phyloP scores from a whole-genome alignment of 306 rosid genomes.

The Pyrus betulifolia region DNA sequence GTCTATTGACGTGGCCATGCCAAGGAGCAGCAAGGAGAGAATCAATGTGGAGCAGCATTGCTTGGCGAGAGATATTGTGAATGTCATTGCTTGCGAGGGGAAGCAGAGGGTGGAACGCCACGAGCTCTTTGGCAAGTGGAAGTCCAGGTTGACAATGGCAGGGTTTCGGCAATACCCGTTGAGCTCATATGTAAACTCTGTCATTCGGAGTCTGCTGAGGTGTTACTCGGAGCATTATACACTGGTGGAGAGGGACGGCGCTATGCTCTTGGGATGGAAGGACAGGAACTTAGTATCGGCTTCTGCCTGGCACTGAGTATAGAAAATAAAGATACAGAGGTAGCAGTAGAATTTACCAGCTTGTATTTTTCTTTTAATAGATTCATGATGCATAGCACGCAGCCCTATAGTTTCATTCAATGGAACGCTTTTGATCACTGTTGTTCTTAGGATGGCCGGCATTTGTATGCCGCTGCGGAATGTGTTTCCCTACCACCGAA shows the following conservation, averaged over 20 bases:
- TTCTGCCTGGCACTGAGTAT: constrained; percentile 75
- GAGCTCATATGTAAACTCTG: constrained; percentile 81
- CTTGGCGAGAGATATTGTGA: constrained; percentile 78
- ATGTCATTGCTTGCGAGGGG: constrained; percentile 87
- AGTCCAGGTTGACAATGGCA: constrained; percentile 85
- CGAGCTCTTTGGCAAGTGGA: constrained; percentile 94
- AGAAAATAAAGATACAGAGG: constrained; percentile 12
- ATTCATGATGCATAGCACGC: background rate
- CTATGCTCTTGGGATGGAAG: constrained; percentile 90
- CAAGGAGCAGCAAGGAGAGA: constrained; percentile 65
- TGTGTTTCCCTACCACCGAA: background rate
- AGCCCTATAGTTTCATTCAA: background rate
- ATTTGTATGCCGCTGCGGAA: background rate
- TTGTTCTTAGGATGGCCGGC: background rate
- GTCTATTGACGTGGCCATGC: constrained; percentile 71
- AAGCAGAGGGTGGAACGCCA: constrained; percentile 82
- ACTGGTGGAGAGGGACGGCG: constrained; percentile 75
- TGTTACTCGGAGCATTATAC: constrained; percentile 78
- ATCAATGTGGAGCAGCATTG: constrained; percentile 89
- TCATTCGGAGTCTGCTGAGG: constrained; percentile 53
- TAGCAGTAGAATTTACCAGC: constrained; percentile 12
- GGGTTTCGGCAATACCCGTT: constrained; percentile 69
- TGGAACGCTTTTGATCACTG: background rate
- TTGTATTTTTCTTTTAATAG: background rate
- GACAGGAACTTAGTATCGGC: constrained; percentile 78